A percentile compares a stretch with the other conserved stretches of the same genome.
These are phyloP conservation scores for Trichoderma koningiopsis DNA, from an alignment of 2,329 filamentous ascomycete genomes.

Conservation along the genomic window DNA sequence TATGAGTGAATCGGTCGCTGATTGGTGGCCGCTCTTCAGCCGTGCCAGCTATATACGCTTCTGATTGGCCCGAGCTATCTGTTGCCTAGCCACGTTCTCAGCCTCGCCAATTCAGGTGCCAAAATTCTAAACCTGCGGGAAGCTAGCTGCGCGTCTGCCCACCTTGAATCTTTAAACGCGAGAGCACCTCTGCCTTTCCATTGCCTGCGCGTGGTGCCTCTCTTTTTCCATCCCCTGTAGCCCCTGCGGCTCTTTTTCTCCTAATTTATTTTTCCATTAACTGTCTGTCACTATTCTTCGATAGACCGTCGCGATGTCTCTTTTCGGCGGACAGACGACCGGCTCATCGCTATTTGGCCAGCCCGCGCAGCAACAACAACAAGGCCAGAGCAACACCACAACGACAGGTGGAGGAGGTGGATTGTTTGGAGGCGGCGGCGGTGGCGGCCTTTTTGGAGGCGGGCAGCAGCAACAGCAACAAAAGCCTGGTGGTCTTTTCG, in stretches of 20 bases:
- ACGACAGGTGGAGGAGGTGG: conserved; percentile 26
- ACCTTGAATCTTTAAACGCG: conserved; percentile 25
- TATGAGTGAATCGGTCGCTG: background rate
- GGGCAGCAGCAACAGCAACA: conserved; percentile 29
- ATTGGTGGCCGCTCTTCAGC: background rate
- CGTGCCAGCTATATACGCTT: conserved; percentile 15
- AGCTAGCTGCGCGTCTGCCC: conserved; percentile 31
- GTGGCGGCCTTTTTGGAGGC: conserved; percentile 28
- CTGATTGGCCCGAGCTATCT: conserved; percentile 41
- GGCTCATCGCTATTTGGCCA: conserved; percentile 29
- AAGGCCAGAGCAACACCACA: conserved; percentile 25
- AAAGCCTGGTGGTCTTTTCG: conserved; percentile 26
- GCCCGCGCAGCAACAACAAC: conserved; percentile 29
- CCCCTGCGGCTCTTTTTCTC: conserved; percentile 5
- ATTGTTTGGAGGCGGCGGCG: conserved; percentile 28
- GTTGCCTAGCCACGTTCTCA: conserved; percentile 31
- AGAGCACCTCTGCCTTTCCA: conserved; percentile 21
- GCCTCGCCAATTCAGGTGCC: conserved; percentile 33
- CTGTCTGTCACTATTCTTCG: background rate
- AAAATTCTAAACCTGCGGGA: conserved; percentile 38
- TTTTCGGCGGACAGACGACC: conserved; percentile 41
- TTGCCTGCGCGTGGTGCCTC: conserved; percentile 19
- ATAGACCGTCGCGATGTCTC: conserved; percentile 35
- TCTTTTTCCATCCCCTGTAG: conserved; percentile 26
- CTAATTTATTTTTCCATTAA: conserved; percentile 8